These are phyloP conservation scores for Pseudopyricularia javanii DNA, from an alignment of 2,329 filamentous ascomycete species.

Conservation along the genomic window DNA sequence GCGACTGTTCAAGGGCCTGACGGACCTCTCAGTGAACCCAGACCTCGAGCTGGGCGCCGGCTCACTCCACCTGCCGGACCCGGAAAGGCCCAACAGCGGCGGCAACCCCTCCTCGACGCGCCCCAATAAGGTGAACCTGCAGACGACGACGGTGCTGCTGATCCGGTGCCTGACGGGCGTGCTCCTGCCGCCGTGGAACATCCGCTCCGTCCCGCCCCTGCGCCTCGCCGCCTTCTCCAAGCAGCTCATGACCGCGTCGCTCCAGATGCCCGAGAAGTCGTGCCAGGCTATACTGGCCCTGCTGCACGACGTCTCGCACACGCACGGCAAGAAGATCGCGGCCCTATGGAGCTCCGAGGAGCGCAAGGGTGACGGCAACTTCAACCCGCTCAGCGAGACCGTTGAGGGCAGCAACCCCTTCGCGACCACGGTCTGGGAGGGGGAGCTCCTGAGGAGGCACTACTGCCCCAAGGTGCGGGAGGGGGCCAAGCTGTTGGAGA, in stretches of 20 bases:
- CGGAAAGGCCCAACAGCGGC: slow-evolving; percentile 34
- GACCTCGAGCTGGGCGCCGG: slow-evolving; percentile 75
- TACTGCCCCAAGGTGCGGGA: slow-evolving; percentile 81
- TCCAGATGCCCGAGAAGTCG: slow-evolving; percentile 88
- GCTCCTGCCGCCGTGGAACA: slow-evolving; percentile 62
- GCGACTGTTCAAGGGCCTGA: slow-evolving; percentile 79
- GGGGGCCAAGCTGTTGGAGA: slow-evolving; percentile 57
- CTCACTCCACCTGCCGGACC: slow-evolving; percentile 59
- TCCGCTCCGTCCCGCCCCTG: slow-evolving; percentile 65
- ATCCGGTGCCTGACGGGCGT: slow-evolving; percentile 75
- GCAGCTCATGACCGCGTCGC: slow-evolving; percentile 67
- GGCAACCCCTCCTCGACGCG: slow-evolving; percentile 24
- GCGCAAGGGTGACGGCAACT: slow-evolving; percentile 79
- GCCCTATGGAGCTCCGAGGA: slow-evolving; percentile 94
- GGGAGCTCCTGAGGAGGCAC: slow-evolving; percentile 72
- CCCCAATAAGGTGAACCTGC: slow-evolving; percentile 68
- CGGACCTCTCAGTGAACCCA: slow-evolving; percentile 65
- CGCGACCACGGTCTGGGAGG: slow-evolving; percentile 85
- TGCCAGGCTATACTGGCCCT: slow-evolving; percentile 68
- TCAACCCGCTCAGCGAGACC: slow-evolving; percentile 58
- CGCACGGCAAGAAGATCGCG: slow-evolving; percentile 69
- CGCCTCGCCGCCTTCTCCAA: slow-evolving; percentile 89
- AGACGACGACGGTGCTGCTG: slow-evolving; percentile 87
- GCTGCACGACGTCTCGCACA: slow-evolving; percentile 64
- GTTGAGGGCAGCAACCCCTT: slow-evolving; percentile 86